phyloP scores from a whole-genome alignment of 768 basidiomycete species.

The Rhodotorula toruloides region DNA sequence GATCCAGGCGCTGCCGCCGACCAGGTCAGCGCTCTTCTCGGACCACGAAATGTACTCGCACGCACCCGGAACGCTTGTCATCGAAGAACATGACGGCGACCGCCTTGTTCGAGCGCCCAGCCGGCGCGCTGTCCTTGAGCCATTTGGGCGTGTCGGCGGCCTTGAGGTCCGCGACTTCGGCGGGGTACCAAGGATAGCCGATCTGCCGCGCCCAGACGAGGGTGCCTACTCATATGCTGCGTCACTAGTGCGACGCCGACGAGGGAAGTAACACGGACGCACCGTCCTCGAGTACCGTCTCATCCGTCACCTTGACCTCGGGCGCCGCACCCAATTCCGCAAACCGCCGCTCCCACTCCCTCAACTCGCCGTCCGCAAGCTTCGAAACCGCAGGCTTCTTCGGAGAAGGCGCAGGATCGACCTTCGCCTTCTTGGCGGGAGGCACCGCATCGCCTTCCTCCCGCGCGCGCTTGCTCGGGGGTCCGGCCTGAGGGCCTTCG shows the following conservation, averaged over 20 bases:
- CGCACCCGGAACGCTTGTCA: not conserved
- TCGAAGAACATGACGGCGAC: conserved; percentile 20
- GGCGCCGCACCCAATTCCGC: not conserved
- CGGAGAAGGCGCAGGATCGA: not conserved
- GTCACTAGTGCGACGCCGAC: not conserved
- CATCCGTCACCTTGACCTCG: not conserved
- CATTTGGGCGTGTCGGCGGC: not conserved
- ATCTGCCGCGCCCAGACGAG: conserved; percentile 7
- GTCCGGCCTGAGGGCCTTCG: conserved; percentile 43
- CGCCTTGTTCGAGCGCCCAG: not conserved
- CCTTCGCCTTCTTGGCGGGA: not conserved
- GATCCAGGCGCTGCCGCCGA: not conserved
- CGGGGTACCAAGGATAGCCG: conserved; percentile 5
- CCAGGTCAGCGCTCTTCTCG: not conserved
- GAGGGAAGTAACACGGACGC: not conserved
- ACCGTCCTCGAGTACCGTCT: conserved; percentile 7
- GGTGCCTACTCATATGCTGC: not conserved
- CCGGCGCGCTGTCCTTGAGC: not conserved
- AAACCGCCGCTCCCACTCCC: conserved; percentile 1
- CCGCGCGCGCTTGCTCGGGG: not conserved
- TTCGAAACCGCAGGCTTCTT: not conserved
- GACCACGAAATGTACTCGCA: not conserved
- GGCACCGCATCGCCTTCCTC: not conserved
- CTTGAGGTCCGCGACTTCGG: conserved; percentile 13
- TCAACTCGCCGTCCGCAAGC: not conserved